Conservation (phyloP, 1,284 basidiomycete species). For the Xerocomus nothofagi region DNA sequence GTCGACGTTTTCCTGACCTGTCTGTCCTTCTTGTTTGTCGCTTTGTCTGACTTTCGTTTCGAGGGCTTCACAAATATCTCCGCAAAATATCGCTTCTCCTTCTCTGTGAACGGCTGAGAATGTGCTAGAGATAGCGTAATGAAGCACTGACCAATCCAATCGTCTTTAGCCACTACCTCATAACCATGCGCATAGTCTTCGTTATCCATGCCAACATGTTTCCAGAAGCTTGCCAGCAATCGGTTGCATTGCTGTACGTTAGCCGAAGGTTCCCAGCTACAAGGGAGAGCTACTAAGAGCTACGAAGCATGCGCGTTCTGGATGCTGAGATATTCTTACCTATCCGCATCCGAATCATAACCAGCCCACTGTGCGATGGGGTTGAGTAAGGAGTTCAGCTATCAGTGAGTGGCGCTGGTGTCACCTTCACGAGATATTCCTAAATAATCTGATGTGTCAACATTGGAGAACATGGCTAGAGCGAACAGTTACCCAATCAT, state of each 20-base stretch:
- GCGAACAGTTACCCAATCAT: slow-evolving; percentile 43
- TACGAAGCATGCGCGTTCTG: not conserved
- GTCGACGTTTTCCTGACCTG: slow-evolving; percentile 8
- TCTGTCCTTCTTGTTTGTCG: slow-evolving; percentile 8
- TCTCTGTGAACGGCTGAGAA: slow-evolving; percentile 25
- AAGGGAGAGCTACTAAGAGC: slow-evolving; percentile 1
- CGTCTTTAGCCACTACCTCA: slow-evolving; percentile 38
- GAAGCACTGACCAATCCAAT: slow-evolving; percentile 51
- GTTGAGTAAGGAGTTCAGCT: slow-evolving; percentile 14
- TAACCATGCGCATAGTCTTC: slow-evolving; percentile 50
- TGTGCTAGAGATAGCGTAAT: not conserved
- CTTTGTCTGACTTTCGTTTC: slow-evolving; percentile 29
- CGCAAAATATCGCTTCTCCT: slow-evolving; percentile 46
- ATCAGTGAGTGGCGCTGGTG: not conserved
- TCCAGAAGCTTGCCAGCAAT: slow-evolving; percentile 63
- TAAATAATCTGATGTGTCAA: slow-evolving; percentile 23
- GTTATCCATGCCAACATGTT: slow-evolving; percentile 55
- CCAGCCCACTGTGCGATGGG: slow-evolving; percentile 45
- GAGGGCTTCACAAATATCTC: slow-evolving; percentile 39
- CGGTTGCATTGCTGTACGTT: slow-evolving; percentile 56
- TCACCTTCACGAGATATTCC: slow-evolving; percentile 65
- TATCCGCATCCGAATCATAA: slow-evolving; percentile 51
- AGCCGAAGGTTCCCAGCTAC: slow-evolving; percentile 64
- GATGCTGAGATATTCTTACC: slow-evolving; percentile 31
- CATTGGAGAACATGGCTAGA: not conserved